These are phyloP conservation scores for Laetiporus sulphureus DNA, from an alignment of 1,284 basidiomycete species.

Conservation along the genomic window DNA sequence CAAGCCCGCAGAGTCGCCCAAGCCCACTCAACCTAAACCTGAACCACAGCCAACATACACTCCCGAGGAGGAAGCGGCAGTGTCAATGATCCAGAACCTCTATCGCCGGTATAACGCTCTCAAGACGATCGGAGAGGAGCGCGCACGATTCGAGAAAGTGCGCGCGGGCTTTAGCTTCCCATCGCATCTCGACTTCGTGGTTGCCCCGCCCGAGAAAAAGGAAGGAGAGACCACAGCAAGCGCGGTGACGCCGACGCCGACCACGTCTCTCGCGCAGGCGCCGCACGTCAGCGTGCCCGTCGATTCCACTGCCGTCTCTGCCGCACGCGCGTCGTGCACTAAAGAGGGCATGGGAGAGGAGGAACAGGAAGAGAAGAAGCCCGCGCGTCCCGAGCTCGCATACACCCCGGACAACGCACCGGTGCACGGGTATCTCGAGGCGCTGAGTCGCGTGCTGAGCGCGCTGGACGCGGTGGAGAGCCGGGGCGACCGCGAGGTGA, in stretches of 20 bases:
- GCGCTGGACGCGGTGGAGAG: conserved; percentile 63
- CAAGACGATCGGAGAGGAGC: conserved; percentile 2
- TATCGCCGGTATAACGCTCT: conserved; percentile 6
- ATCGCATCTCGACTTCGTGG: conserved; percentile 3
- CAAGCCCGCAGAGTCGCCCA: conserved; percentile 4
- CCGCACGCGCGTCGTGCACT: too few species aligned
- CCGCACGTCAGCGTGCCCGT: neutral
- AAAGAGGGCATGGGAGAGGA: too few species aligned
- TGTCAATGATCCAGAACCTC: conserved; percentile 6
- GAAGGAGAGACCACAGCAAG: too few species aligned
- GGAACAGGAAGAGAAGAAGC: neutral
- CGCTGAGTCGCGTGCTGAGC: conserved; percentile 54
- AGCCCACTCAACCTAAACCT: neutral
- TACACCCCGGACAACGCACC: conserved; percentile 40
- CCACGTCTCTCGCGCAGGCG: conserved; percentile 1
- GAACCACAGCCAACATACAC: neutral
- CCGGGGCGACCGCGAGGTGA: conserved; percentile 49
- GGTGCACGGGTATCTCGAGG: conserved; percentile 43
- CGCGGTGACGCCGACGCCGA: too few species aligned
- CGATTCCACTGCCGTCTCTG: too few species aligned
- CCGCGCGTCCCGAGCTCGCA: conserved; percentile 4
- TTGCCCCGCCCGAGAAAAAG: too few species aligned
- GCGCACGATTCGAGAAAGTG: conserved; percentile 4
- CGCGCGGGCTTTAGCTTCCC: conserved; percentile 4
- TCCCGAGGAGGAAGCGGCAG: conserved; percentile 7